Percentiles rank a stretch among this genome's conserved stretches.
Evolutionary conservation across 2,329 filamentous ascomycete species (phyloP).

Genomic region (Pyrenochaeta sp.): DNA sequence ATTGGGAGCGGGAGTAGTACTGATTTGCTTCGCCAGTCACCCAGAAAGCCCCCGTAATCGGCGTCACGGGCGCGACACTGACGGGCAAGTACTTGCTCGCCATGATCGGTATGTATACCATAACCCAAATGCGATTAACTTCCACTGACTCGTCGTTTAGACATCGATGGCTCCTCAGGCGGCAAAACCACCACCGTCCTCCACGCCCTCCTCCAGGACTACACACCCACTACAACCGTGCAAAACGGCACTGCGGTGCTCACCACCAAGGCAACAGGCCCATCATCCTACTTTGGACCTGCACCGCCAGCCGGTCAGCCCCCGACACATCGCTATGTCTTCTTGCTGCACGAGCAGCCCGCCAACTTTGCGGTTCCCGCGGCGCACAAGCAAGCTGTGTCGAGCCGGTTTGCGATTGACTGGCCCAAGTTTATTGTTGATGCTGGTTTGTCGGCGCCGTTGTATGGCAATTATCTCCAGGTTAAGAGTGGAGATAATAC

Average conservation of each 20-base stretch:
- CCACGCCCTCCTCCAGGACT: conserved; percentile 40
- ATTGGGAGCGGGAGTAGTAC: background rate
- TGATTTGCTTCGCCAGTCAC: conserved; percentile 15
- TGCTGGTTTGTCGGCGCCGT: conserved; percentile 27
- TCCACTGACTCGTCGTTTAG: conserved; percentile 12
- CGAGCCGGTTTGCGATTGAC: conserved; percentile 26
- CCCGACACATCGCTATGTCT: conserved; percentile 40
- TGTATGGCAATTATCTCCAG: conserved; percentile 32
- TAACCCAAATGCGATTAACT: background rate
- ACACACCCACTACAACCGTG: conserved; percentile 21
- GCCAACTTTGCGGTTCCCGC: conserved; percentile 33
- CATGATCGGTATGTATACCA: conserved; percentile 36
- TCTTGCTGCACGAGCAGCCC: conserved; percentile 39
- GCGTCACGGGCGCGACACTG: conserved; percentile 28
- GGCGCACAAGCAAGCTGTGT: conserved; percentile 26
- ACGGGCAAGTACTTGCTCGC: conserved; percentile 37
- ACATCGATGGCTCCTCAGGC: conserved; percentile 14
- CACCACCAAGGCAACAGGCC: conserved; percentile 35
- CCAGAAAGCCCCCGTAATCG: conserved; percentile 29
- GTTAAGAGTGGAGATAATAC: conserved; percentile 36
- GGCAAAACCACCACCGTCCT: conserved; percentile 30
- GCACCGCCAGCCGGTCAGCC: conserved; percentile 38
- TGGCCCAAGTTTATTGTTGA: conserved; percentile 30
- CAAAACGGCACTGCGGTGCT: conserved; percentile 33
- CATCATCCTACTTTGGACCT: conserved; percentile 40